Evolutionary conservation across 441 rosid genomes (phyloP).

Genomic region (Aleurites moluccanus): DNA sequence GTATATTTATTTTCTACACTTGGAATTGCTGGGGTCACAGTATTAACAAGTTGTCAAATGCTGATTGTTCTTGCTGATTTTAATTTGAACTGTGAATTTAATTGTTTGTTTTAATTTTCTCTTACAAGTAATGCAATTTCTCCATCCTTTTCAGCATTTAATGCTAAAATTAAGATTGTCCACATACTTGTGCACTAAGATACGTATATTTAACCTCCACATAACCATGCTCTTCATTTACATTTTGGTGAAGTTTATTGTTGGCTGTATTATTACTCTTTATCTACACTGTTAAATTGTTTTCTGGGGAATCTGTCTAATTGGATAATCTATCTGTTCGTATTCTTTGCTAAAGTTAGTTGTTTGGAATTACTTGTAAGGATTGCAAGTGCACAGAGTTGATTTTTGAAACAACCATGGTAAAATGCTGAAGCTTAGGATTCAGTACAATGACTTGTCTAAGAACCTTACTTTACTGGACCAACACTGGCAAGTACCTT

Average conservation of each 20-base stretch:
- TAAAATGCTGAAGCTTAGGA: not conserved
- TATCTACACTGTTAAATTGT: not conserved
- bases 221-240: not conserved
- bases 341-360: not conserved
- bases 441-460: not conserved
- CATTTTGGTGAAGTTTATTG: not conserved
- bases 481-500: not conserved
- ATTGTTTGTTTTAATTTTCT: slow-evolving; percentile 1
- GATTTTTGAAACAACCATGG: not conserved
- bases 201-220: not conserved
- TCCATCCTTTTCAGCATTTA: not conserved
- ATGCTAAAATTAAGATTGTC: not conserved
- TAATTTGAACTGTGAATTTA: slow-evolving; percentile 5
- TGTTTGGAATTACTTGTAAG: not conserved
- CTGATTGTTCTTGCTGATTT: slow-evolving; percentile 23
- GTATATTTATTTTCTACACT: slow-evolving; percentile 28
- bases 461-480: not conserved
- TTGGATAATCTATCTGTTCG: not conserved
- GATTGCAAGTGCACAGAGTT: not conserved
- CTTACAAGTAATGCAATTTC: not conserved
- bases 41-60: slow-evolving; percentile 16
- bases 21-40: slow-evolving; percentile 21
- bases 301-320: not conserved
- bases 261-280: not conserved
- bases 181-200: not conserved